Evolutionary conservation across 495 filamentous ascomycete genomes (phyloP), one percentile per base, ranked within the genome.

Genomic region (Aspergillus campestris): DNA sequence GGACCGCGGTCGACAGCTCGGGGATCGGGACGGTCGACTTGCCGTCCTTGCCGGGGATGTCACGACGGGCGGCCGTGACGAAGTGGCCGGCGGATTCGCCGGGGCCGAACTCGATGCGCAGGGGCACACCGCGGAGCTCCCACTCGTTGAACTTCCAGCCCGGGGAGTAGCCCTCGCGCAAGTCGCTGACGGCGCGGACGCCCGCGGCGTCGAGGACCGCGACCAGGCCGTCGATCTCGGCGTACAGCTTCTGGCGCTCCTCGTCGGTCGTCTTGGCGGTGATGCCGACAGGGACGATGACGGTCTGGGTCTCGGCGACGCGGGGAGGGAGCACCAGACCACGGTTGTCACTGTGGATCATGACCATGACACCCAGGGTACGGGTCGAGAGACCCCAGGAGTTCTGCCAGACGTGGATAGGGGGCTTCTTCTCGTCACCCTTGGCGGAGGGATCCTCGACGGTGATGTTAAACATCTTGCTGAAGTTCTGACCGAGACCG

Each of bases 141-240:
- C 86, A 94, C 67, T 97, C 87, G 72, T 92, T 92, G 76, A 97
- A 96, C 66, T 98, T 97, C 79, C 82, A 95, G 50, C 87, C 91
- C 10, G 92, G 89, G 46, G 87, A 90, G 72, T 95, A 89, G 46
- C 80, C 82, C 7, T 95, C 88, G 34, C 92, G 81, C 50, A 74
- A 69, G 62, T 98, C 92, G 46, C 79, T 78, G 34, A 87, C 79
- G 31, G 69, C 74, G 34, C 88, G 84, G 38, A 91, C 66, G 44
- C 80, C 80, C 29, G 76, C 79, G 38, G 76, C 81, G 59, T 72
- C 74, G 15, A 94, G 71, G 8, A 76, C 75, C 13, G 66, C 60
- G 46, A 75, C 76, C 34, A 97, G 70, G 24, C 77, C 75, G 34
- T 87, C 75, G 31, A 94, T 67, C 54, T 87, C 77, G 31, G 80